phyloP scores from a whole-genome alignment of 2,329 filamentous ascomycete genomes.

The Cercospora zeina region DNA sequence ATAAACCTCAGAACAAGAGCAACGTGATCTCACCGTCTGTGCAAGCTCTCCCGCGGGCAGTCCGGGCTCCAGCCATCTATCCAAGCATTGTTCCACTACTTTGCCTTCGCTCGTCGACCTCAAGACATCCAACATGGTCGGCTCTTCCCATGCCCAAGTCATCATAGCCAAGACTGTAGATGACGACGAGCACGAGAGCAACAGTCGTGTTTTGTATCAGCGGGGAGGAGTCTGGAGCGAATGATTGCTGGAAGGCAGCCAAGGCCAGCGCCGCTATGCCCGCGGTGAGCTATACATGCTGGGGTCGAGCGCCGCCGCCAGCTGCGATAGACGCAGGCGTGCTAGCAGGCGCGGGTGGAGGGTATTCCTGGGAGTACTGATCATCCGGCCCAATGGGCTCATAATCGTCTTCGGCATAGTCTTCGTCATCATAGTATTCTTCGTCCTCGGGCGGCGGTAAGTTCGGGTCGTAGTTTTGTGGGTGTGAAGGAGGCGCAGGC shows the following conservation, averaged over 20 bases:
- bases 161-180: slow-evolving; percentile 1
- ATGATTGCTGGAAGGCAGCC: slow-evolving; percentile 7
- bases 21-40: slow-evolving; percentile 25
- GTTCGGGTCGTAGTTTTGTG: slow-evolving; percentile 37
- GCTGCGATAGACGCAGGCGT: slow-evolving; percentile 24
- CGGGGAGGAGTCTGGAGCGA: not conserved
- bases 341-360: slow-evolving; percentile 30
- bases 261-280: slow-evolving; percentile 24
- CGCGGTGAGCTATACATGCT: slow-evolving; percentile 28
- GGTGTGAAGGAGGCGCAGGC: slow-evolving; percentile 25
- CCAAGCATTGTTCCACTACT: slow-evolving; percentile 1
- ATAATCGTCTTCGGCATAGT: slow-evolving; percentile 36
- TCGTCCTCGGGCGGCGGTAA: slow-evolving; percentile 36
- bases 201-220: not conserved
- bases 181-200: not conserved
- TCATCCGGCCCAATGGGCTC: slow-evolving; percentile 33
- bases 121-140: not conserved
- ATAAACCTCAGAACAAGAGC: slow-evolving; percentile 16
- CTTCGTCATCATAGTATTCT: slow-evolving; percentile 39
- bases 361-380: slow-evolving; percentile 30
- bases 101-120: not conserved
- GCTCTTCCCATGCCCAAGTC: not conserved
- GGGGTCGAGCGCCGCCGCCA: slow-evolving; percentile 21
- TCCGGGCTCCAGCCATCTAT: slow-evolving; percentile 6
- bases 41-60: slow-evolving; percentile 25